Percentiles rank a stretch among this genome's conserved stretches.
Evolutionary conservation across 805 yeast genomes (phyloP).

Genomic region (Priceomyces medius): DNA sequence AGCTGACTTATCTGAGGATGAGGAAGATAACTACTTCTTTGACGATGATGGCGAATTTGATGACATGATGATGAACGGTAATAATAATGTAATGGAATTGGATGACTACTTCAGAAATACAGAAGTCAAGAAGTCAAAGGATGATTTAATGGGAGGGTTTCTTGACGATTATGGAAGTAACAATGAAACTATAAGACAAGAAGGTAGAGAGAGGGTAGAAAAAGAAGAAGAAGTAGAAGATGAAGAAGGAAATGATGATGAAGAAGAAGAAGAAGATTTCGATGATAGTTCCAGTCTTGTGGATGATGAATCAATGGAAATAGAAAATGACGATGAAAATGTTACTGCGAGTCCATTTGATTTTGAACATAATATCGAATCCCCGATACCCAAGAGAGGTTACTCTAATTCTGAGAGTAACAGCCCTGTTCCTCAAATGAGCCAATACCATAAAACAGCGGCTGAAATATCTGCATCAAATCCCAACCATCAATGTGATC

Average conservation of each 20-base stretch:
- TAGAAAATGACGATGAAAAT: slow-evolving; percentile 12
- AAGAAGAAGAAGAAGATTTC: slow-evolving; percentile 1
- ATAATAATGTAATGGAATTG: slow-evolving; percentile 7
- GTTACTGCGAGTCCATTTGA: slow-evolving; percentile 8
- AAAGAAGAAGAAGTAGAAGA: too few species aligned
- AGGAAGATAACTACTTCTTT: slow-evolving; percentile 38
- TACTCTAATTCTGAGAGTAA: not conserved
- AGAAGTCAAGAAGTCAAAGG: slow-evolving; percentile 8
- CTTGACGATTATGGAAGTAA: slow-evolving; percentile 13
- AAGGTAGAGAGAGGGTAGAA: too few species aligned
- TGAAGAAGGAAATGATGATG: not conserved
- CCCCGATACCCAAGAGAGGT: slow-evolving; percentile 1
- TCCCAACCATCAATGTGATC: slow-evolving; percentile 55
- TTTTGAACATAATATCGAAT: slow-evolving; percentile 1
- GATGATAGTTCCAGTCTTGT: slow-evolving; percentile 3
- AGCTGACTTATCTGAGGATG: slow-evolving; percentile 40
- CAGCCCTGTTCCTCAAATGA: not conserved
- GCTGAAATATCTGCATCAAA: slow-evolving; percentile 33
- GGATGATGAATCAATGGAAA: slow-evolving; percentile 13
- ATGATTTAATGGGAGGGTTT: slow-evolving; percentile 14
- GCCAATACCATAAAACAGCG: slow-evolving; percentile 20
- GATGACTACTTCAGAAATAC: slow-evolving; percentile 5
- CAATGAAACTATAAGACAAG: slow-evolving; percentile 4
- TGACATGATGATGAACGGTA: slow-evolving; percentile 20
- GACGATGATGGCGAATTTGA: slow-evolving; percentile 35